Evolutionary conservation across 768 basidiomycete genomes (phyloP), one percentile per base, ranked within the genome.

Genomic region (Ramaria sp.): DNA sequence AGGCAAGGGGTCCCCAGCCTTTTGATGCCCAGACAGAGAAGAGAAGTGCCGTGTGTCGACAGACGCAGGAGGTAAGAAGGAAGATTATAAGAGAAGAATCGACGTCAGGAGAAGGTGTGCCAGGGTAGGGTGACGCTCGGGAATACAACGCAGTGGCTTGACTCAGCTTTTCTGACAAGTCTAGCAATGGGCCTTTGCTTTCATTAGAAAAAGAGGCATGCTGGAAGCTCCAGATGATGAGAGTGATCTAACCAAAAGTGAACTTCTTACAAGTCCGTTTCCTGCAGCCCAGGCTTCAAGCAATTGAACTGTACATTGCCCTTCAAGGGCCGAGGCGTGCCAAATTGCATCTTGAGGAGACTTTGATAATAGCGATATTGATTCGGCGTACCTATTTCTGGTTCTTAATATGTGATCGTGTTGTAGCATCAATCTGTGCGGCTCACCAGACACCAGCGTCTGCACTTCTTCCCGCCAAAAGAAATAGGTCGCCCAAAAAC

Each of bases 251-350:
- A 55, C 41, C 30, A 3, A 13, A 13, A 13, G 8, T 34, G 32
- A 4, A 34, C 9, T 45, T 78, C 84, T 57, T 58, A 89, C 88
- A 60, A 82, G 63, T 58, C 83, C 84, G 61, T 84, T 77, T n/a
- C 78, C 81, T 42, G 76, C 72, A 24, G 83, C 75, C 91, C 92
- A 97, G 7, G 85, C 83, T 56, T 95, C 91, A 18, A 96, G 73
- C 10, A 95, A 73, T 8, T 80, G 74, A 27, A 85, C 73, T 2
- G 86, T 87, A 1, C 86, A 88, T 61, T 93, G 66, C 3, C 91
- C 90, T 70, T 99, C 96, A 43, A 90, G 71, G 0, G 84, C 82
- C 12, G 85, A 82, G 0, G 90, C 95, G 65, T 93, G 86, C 95
- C 95, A 99, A 25, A 87, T 73, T 22, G 78, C 68, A 66, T 97